Evolutionary conservation across 2,329 filamentous ascomycete genomes (phyloP).

Genomic region (Ophiostoma himal-ulmi): DNA sequence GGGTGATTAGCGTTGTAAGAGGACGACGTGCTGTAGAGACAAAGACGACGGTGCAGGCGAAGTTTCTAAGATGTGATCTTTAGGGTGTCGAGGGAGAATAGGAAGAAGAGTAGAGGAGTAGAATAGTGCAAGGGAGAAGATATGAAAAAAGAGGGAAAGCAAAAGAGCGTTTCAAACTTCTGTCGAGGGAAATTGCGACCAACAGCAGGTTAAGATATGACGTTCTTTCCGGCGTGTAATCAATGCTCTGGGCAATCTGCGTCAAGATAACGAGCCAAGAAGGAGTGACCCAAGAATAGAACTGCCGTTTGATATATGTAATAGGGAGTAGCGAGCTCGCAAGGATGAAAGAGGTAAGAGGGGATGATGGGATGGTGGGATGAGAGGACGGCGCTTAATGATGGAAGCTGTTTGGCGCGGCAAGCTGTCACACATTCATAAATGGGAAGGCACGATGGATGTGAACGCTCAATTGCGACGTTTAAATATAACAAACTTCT

Average conservation of each 20-base stretch:
- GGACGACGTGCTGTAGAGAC: neutral
- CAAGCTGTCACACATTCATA: constrained; percentile 10
- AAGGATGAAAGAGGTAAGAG: constrained; percentile 1
- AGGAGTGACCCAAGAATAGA: constrained; percentile 18
- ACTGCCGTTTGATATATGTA: neutral
- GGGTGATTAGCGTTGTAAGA: neutral
- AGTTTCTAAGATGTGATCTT: neutral
- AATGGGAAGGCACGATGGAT: constrained; percentile 1
- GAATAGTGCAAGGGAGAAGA: neutral
- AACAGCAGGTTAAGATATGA: neutral
- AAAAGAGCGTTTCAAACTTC: neutral
- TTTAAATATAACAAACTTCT: neutral
- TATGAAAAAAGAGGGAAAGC: neutral
- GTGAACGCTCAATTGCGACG: neutral
- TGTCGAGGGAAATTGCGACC: neutral
- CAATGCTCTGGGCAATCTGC: neutral
- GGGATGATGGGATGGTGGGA: constrained; percentile 1
- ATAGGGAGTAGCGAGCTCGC: constrained; percentile 2
- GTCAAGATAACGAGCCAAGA: neutral
- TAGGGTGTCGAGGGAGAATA: neutral
- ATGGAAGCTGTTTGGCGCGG: constrained; percentile 25
- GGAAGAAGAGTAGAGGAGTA: neutral
- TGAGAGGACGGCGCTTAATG: constrained; percentile 24
- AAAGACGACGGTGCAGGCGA: neutral
- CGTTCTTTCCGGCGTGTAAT: constrained; percentile 1